Evolutionary conservation across 2,329 filamentous ascomycete genomes (phyloP), one percentile per base, ranked within the genome.

Genomic region (Phialophora tarda): DNA sequence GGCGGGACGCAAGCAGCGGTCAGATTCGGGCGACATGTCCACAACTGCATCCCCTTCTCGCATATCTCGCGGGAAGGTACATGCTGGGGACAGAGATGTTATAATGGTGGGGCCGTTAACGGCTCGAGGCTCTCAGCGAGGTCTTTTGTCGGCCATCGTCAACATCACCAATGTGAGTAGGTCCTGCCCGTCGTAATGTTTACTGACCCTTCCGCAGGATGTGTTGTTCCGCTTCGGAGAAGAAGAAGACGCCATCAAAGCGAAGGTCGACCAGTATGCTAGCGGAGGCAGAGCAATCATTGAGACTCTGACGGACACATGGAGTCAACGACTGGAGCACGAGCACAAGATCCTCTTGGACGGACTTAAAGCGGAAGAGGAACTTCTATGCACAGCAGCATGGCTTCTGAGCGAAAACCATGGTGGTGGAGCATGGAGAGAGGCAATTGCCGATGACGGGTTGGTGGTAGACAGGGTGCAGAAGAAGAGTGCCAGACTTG

Each of bases 221-320:
- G 65, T 69, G 7, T 50, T 69, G 10, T 66, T 65, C 55, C 68
- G 68, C 17, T 69, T 69, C 28, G 60, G 65, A 10, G 48, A 63
- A 54, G 68, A 69, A 59, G 68, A 69, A 57, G 68, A 69, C 48
- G 68, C 63, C 28, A 59, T 67, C 11, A 59, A 47, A 26, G 55
- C 62, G 8, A 67, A 64, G 26, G 59, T 67, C 3, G 51, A 63
- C 12, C 30, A 64, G 47, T 63, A 61, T 24, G 34, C 32, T 21
- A 47, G 59, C 14, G 65, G 68, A 34, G 65, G 65, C 1, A 54
- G 55, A n/a, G 48, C 41, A 26, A 55, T 69, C 32, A 34, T 67
- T 7, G 58, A 62, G 28, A 67, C 68, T 14, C 32, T 69, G 63
- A 64, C 62, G 8, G 65, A 62, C 23, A 65, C 59, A 26, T 69